Base-by-base conservation (phyloP, 202 grass and related monocot species). In the Setaria italica region DNA sequence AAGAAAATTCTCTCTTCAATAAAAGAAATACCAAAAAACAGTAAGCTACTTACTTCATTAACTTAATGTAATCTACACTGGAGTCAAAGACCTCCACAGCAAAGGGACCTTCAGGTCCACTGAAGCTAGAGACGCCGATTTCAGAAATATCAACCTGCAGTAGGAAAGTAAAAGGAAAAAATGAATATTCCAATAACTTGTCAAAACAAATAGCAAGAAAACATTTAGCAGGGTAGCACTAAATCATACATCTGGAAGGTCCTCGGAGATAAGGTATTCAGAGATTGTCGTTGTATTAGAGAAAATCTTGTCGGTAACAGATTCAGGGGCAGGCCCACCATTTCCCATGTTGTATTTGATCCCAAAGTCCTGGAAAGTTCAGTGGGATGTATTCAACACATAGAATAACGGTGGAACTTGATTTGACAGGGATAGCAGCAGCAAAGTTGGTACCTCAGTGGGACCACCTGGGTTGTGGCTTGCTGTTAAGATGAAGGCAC, bases 331-430 rank as follows among this genome's bases (percentile, higher is more conserved):
- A 84, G 97, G 97, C 30, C 97, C 97, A 75, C 97, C 94, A 88
- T 99, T 99, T 87, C 89, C 97, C 97, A 99, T 94, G 62, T 99
- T 99, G 83, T 99, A 99, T 80, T 99, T 99, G 87, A 99, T 96
- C 70, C 97, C 97, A 53, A 99, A 99, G 80, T 99, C 97, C 97
- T 99, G 80, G 48, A 66, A 88, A 85, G 90, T 55, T 19, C 54
- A 78, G 87, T 41, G 25, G n/a, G 73, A 60, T 72, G 47, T 70
- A 30, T 68, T 82, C 42, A 87, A 72, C 72, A 74, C 19, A 78
- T 1, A 64, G 12, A 85, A 55, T 29, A 81, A 11, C 2, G 17
- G 32, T 11, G 10, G 5, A 47, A 62, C 62, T 59, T 78, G 59
- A 68, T 82, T 70, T 35, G 81, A 72, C 30, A 62, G 11, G 77